Evolutionary conservation across 2,329 filamentous ascomycete species (phyloP), one percentile per base, ranked within the genome.

Genomic region (Byssochlamys sp.): DNA sequence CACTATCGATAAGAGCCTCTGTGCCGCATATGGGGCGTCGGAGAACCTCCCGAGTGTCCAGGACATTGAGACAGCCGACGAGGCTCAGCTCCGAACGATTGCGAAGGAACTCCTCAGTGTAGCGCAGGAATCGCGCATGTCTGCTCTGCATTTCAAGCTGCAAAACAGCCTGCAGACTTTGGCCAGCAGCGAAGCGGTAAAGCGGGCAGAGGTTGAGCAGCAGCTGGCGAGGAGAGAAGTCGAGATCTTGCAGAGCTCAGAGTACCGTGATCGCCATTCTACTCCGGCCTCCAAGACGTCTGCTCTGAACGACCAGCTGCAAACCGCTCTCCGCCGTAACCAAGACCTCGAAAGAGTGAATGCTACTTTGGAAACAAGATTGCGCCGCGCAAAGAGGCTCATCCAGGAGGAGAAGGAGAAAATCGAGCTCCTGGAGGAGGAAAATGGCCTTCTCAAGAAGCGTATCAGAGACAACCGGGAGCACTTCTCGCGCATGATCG

Each of bases 151-250:
- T 71, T 88, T 94, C 76, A 95, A 94, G 74, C 78, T 97, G 56
- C 92, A 96, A 71, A 88, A 91, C 69, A 91, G 87, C 65, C 82
- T 96, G 67, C 81, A 95, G 28, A 85, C 84, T 55, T 85, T 96
- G 62, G 90, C 95, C 67, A 91, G 89, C 56, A 85, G 87, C 53
- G 90, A 95, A 64, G 87, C 91, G 29, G 84, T 90, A 9, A 91
- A 95, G 73, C 85, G 91, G 27, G 90, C 92, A 63, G 88, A 86
- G 35, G 91, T 96, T 4, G 92, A 96, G 73, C 88, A 95, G 66
- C 89, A 94, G 62, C 91, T 96, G 83, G 88, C 87, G n/a, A 84
- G 90, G 61, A 83, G 88, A 25, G 91, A 96, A 73, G 87, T 95
- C 24, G 89, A 96, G 60, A 89, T 91, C 11, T 77, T 96, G 28